Base-by-base conservation (phyloP, 352 stramenopile genomes). In the Phytophthora quininea region DNA sequence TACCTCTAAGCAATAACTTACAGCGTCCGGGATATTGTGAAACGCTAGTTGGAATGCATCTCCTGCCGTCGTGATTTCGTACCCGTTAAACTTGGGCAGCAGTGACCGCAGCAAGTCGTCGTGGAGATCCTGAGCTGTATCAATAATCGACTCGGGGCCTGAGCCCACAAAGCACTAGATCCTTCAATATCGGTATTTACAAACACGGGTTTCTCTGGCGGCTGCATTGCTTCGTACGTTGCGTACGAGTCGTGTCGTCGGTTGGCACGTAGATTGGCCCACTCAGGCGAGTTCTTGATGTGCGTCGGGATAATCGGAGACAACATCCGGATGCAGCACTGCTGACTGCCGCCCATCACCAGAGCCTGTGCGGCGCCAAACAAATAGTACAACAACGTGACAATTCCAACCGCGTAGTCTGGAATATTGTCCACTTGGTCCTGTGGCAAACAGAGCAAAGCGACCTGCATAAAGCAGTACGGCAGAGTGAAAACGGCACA, bases 151-250 rank as follows among this genome's bases (percentile, higher is more conserved):
- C 45, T 85, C 70, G 1, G 19, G 0, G 73, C 77, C n/a, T 77
- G 71, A 0, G 74, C 83, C 86, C 86, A 94, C 35, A 94, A 38
- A 3, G 80, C 81, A 62, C 84, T 94, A 4, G 82, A 91, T 6
- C 77, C 79, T 24, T 94, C 86, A 51, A 94, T 94, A 38, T 94
- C 86, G 1, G 86, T 94, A 37, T 82, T 83, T 30, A 94, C 84
- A 47, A 94, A 94, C 24, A 92, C 78, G 0, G 86, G 86, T 9
- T 73, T 72, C 30, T 58, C 72, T 24, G 77, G 79, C 1, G 81
- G 69, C 1, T 66, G 49, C 5, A 64, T 67, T 4, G 69, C 58
- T n/a, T 84, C 81, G 51, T 72, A 76, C 33, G 37, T 72, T 19
- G 69, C 53, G 35, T 69, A 78, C 31, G 74, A 77, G 8, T 84